Conservation (phyloP, 768 basidiomycete species). For the Coprinopsis cinerea region DNA sequence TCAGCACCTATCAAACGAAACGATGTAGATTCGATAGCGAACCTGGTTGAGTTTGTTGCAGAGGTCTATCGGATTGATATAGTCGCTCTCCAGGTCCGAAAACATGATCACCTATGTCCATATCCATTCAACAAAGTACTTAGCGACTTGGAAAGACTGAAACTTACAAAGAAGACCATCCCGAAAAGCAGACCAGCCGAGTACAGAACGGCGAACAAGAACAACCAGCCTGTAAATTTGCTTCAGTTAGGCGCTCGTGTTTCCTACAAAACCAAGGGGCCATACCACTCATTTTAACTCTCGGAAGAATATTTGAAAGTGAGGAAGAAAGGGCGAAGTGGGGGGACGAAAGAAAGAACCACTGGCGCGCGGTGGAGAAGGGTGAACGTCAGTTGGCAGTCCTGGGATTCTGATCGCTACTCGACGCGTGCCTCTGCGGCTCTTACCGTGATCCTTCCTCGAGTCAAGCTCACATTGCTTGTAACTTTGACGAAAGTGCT, state of each 20-base stretch:
- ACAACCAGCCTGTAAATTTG: conserved; percentile 79
- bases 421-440: conserved; percentile 1
- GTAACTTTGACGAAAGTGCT: no score
- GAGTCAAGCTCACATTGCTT: no score
- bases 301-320: not conserved
- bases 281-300: conserved; percentile 2
- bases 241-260: not conserved
- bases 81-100: conserved; percentile 98
- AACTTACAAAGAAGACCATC: conserved; percentile 97
- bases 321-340: not conserved
- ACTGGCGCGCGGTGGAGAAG: not conserved
- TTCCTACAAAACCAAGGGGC: no score
- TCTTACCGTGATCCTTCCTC: not conserved
- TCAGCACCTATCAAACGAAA: not conserved
- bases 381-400: not conserved
- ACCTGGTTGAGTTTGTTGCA: conserved; percentile 99
- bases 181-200: conserved; percentile 94
- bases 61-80: conserved; percentile 99
- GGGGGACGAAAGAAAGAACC: not conserved
- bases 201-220: conserved; percentile 93
- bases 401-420: no score
- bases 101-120: conserved; percentile 95
- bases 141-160: not conserved
- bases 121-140: not conserved
- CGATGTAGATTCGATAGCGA: conserved; percentile 7